Percentiles rank a stretch among this genome's conserved stretches.
Conservation (phyloP, 2,329 filamentous ascomycete genomes). For the Cladosporium sp. region DNA sequence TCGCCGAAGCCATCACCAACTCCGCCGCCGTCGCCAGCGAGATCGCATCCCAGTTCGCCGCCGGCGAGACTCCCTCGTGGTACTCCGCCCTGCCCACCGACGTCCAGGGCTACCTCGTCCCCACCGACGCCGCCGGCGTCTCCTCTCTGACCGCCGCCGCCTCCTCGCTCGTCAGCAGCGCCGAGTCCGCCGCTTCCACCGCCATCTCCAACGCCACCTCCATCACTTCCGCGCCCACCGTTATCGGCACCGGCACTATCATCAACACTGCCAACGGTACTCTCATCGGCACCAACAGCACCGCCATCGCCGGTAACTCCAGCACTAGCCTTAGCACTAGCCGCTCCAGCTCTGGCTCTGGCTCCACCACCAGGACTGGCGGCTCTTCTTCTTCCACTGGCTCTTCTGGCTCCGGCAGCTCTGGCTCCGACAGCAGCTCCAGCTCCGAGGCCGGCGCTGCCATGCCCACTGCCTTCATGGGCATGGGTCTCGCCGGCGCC, state of each 20-base stretch:
- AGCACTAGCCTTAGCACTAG: not conserved
- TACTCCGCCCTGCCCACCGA: slow-evolving; percentile 47
- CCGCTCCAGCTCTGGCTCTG: not conserved
- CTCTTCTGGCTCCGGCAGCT: slow-evolving; percentile 15
- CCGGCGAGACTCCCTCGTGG: slow-evolving; percentile 47
- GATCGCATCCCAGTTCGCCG: slow-evolving; percentile 46
- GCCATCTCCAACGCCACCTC: slow-evolving; percentile 19
- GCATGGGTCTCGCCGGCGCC: slow-evolving; percentile 43
- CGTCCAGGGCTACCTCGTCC: slow-evolving; percentile 46
- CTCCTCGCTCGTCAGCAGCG: slow-evolving; percentile 20
- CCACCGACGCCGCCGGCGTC: slow-evolving; percentile 25
- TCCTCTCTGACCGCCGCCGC: slow-evolving; percentile 24
- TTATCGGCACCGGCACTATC: slow-evolving; percentile 13
- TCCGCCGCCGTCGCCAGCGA: slow-evolving; percentile 42
- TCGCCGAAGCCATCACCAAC: slow-evolving; percentile 44
- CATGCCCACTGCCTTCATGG: slow-evolving; percentile 40
- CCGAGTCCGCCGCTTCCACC: slow-evolving; percentile 15
- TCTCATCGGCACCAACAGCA: slow-evolving; percentile 18
- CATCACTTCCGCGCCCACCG: slow-evolving; percentile 11
- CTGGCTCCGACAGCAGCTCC: slow-evolving; percentile 21
- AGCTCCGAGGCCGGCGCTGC: slow-evolving; percentile 30
- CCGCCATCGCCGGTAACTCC: slow-evolving; percentile 21
- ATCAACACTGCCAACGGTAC: slow-evolving; percentile 19
- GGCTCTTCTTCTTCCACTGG: slow-evolving; percentile 10
- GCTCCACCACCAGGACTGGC: slow-evolving; percentile 13